Conservation (phyloP, 129 eudicot genomes). For the Artemisia annua region DNA sequence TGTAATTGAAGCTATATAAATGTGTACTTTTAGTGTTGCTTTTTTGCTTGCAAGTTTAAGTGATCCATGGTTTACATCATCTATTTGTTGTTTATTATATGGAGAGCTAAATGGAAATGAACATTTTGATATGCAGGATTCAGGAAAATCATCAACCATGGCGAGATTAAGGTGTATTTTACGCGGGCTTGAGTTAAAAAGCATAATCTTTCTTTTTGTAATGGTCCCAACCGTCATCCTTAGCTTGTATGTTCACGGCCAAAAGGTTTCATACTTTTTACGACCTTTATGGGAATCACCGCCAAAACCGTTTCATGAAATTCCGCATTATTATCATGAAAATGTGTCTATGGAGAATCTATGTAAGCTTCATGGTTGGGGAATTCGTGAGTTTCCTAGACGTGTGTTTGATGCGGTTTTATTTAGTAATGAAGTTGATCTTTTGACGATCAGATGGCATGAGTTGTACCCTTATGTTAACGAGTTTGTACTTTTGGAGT, state of each 20-base stretch:
- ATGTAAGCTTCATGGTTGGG: slow-evolving; percentile 95
- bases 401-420: slow-evolving; percentile 90
- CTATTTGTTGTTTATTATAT: slow-evolving; percentile 6
- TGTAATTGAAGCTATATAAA: slow-evolving; percentile 1
- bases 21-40: slow-evolving; percentile 19
- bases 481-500: slow-evolving; percentile 84
- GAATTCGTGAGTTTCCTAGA: slow-evolving; percentile 75
- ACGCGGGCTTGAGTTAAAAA: slow-evolving; percentile 77
- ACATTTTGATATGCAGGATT: slow-evolving; percentile 47
- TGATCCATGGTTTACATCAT: slow-evolving; percentile 16
- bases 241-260: slow-evolving; percentile 64
- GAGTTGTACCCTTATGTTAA: slow-evolving; percentile 81
- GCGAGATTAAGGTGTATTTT: slow-evolving; percentile 61
- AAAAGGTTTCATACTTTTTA: slow-evolving; percentile 78
- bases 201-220: slow-evolving; percentile 50
- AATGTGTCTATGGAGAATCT: slow-evolving; percentile 85
- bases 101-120: background rate
- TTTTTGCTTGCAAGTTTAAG: slow-evolving; percentile 27
- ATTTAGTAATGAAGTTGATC: slow-evolving; percentile 83
- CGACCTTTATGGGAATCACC: slow-evolving; percentile 93
- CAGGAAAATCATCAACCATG: slow-evolving; percentile 52
- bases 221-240: slow-evolving; percentile 53
- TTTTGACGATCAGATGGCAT: slow-evolving; percentile 77
- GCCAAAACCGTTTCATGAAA: slow-evolving; percentile 77
- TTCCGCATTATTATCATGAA: slow-evolving; percentile 84